Evolutionary conservation across 1,139 yeast species (phyloP).

Genomic region (Geotrichum carabidarum): DNA sequence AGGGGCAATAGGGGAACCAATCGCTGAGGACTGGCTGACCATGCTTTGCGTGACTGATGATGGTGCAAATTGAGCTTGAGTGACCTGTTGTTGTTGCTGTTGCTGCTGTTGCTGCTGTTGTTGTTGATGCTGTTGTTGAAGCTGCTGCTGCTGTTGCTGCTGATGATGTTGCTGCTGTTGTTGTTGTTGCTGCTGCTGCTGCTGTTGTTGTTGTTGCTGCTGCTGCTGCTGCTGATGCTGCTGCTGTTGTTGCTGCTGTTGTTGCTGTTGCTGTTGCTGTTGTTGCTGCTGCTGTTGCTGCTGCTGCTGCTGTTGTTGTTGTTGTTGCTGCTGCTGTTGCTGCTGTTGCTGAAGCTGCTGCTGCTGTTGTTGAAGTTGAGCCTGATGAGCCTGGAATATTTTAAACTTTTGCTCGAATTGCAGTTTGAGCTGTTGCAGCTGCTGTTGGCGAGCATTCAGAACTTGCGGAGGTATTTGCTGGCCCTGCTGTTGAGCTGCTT

Average conservation of each 20-base stretch:
- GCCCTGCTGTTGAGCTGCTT: constrained; percentile 20
- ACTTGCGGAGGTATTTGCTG: constrained; percentile 11
- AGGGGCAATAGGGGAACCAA: not conserved
- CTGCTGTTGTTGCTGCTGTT: constrained; percentile 17
- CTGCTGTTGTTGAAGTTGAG: constrained; percentile 17
- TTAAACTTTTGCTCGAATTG: constrained; percentile 9
- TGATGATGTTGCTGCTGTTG: constrained; percentile 16
- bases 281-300: constrained; percentile 18
- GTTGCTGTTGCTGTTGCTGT: constrained; percentile 17
- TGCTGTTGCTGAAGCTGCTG: constrained; percentile 17
- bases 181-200: constrained; percentile 4
- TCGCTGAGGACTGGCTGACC: not conserved
- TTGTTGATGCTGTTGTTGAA: constrained; percentile 1
- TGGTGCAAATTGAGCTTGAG: not conserved
- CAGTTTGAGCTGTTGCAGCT: constrained; percentile 25
- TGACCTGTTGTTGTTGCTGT: constrained; percentile 3
- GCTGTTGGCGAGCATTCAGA: constrained; percentile 8
- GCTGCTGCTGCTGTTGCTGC: constrained; percentile 14
- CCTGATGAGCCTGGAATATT: constrained; percentile 2
- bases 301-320: constrained; percentile 19
- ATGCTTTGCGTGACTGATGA: not conserved
- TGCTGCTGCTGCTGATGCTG: constrained; percentile 24
- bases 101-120: not conserved
- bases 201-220: constrained; percentile 24
- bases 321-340: constrained; percentile 7